Percentiles rank a stretch among this genome's conserved stretches.
phyloP scores from a whole-genome alignment of 441 rosid genomes.

The Lepidium campestre region DNA sequence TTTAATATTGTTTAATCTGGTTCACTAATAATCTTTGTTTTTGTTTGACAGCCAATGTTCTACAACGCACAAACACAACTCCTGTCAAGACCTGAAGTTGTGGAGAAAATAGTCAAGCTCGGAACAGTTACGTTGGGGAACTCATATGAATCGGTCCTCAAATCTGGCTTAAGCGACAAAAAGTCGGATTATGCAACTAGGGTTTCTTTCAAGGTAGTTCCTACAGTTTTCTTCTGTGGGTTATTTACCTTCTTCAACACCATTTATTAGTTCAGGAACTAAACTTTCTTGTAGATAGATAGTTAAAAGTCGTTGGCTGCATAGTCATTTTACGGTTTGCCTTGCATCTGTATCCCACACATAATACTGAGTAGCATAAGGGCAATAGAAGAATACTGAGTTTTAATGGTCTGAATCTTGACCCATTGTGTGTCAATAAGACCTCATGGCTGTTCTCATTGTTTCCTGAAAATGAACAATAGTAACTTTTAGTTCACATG shows the following conservation, averaged over 20 bases:
- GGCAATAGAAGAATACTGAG: not conserved
- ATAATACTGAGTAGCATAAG: not conserved
- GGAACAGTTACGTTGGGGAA: slow-evolving; percentile 42
- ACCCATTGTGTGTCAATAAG: not conserved
- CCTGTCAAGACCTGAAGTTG: slow-evolving; percentile 43
- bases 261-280: not conserved
- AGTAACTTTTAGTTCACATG: not conserved
- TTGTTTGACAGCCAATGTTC: slow-evolving; percentile 48
- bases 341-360: not conserved
- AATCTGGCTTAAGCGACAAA: slow-evolving; percentile 49
- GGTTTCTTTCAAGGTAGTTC: slow-evolving; percentile 71
- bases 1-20: not conserved
- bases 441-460: not conserved
- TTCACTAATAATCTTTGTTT: not conserved
- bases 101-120: slow-evolving; percentile 48
- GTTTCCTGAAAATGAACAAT: not conserved
- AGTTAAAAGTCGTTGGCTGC: not conserved
- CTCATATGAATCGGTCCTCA: slow-evolving; percentile 36
- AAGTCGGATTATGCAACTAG: slow-evolving; percentile 60
- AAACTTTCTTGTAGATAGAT: not conserved
- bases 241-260: not conserved
- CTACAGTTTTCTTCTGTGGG: not conserved
- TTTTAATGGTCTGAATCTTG: not conserved
- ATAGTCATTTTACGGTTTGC: not conserved
- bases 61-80: slow-evolving; percentile 51